A percentile compares a stretch with the other conserved stretches of the same genome.
Evolutionary conservation across 768 basidiomycete genomes (phyloP).

Genomic region (Mycena amicta): DNA sequence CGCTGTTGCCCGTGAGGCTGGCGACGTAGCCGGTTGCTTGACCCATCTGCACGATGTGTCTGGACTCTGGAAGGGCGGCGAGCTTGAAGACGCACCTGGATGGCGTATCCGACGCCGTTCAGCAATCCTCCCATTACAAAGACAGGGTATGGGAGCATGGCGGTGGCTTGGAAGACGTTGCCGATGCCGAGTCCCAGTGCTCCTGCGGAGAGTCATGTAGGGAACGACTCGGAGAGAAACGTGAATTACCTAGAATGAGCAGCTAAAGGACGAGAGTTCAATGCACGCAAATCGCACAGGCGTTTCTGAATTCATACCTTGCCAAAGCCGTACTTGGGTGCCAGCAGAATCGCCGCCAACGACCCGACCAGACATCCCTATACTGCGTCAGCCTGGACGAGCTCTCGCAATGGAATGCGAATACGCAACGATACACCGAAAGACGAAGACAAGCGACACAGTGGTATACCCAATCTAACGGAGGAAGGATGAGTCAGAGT

Average conservation of each 20-base stretch:
- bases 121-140: background rate
- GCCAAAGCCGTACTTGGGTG: background rate
- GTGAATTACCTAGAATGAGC: background rate
- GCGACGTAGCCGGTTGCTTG: background rate
- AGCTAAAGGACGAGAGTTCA: background rate
- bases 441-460: background rate
- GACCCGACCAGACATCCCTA: background rate
- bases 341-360: background rate
- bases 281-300: background rate
- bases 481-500: background rate
- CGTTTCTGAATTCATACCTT: background rate
- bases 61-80: background rate
- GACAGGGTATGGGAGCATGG: background rate
- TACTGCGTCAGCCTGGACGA: background rate
- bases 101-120: background rate
- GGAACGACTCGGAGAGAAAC: background rate
- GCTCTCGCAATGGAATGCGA: background rate
- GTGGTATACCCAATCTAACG: background rate
- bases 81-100: background rate
- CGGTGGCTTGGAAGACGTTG: background rate
- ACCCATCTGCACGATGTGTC: background rate
- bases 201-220: background rate
- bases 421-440: background rate
- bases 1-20: background rate
- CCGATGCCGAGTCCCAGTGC: background rate